Base-by-base conservation (phyloP, 2,329 filamentous ascomycete species). In the Dothidotthia symphoricarpi region DNA sequence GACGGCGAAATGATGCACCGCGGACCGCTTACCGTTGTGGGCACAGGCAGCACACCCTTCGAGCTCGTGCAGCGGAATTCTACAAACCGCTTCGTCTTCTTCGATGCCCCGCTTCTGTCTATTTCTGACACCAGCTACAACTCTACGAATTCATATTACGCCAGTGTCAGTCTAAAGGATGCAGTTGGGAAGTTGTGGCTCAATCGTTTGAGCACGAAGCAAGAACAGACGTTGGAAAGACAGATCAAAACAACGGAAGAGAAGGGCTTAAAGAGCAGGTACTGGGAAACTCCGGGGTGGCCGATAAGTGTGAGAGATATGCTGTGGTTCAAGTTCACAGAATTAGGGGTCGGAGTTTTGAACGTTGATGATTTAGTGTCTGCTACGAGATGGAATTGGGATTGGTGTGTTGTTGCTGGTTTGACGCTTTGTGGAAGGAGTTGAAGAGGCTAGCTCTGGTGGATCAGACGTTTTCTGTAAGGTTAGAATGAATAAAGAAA, bases 11-110 rank as follows among this genome's bases (percentile, higher is more conserved):
- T 67, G 12, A 57, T 84, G 2, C 61, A 76, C 25, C 57, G 67
- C 15, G 70, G 83, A 1, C 79, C 81, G 1, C 64, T 88, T 24
- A 88, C 83, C 0, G 76, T 88, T 2, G 81, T 88, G 2, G 82
- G 77, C 1, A 86, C 82, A 1, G 85, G 85, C 10, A 77, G 78
- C 47, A 75, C 79, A 0, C 79, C 76, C 0, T 82, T 83, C 51
- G 72, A 79, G 37, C 55, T 75, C 7, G 54, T 85, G 8, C 65
- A 73, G 3, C 60, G 67, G n/a, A 78, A 79, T 51, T 49, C 66
- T 5, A 77, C 73, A 1, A 73, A 78, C 45, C 71, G 80, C 19
- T 80, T 85, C 59, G 68, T 80, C 37, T 85, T 85, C 63, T 82
- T 81, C 55, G 83, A 86, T 49, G 83, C 82, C 0, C 82, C 82